Evolutionary conservation across 1,139 yeast species (phyloP).

Genomic region (Taphrina communis): DNA sequence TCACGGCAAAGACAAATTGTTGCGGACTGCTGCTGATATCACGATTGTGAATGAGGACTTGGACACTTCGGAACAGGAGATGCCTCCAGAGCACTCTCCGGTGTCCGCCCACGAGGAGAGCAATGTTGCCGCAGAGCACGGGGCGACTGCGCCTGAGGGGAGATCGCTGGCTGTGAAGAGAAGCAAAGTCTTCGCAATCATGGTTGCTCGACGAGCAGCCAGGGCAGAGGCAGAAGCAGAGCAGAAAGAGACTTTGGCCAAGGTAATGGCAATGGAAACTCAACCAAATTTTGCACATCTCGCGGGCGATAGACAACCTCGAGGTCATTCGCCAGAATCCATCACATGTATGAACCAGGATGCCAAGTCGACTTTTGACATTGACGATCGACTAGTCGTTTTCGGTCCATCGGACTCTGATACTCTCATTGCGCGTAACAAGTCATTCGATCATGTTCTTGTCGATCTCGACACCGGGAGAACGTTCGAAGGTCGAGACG

Average conservation of each 20-base stretch:
- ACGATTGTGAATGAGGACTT: too few species aligned
- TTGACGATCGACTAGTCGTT: neutral
- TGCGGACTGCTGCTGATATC: neutral
- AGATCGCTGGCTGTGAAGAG: neutral
- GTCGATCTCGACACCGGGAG: conserved; percentile 10
- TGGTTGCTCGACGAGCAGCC: neutral
- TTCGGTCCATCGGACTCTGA: neutral
- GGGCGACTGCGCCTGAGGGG: neutral
- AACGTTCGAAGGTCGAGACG: neutral
- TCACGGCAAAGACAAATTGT: neutral
- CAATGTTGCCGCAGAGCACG: neutral
- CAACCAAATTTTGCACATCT: conserved; percentile 1
- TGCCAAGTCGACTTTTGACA: neutral
- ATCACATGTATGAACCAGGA: neutral
- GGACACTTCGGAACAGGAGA: too few species aligned
- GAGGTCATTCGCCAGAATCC: neutral
- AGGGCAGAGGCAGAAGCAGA: conserved; percentile 4
- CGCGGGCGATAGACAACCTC: neutral
- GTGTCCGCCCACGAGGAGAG: too few species aligned
- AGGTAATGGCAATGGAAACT: neutral
- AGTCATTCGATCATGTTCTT: neutral
- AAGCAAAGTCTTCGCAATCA: neutral
- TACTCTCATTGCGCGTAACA: neutral
- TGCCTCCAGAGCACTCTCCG: too few species aligned
- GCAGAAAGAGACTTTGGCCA: conserved; percentile 1